phyloP scores from a whole-genome alignment of 1,284 basidiomycete species.

The Apiotrichum domesticum region DNA sequence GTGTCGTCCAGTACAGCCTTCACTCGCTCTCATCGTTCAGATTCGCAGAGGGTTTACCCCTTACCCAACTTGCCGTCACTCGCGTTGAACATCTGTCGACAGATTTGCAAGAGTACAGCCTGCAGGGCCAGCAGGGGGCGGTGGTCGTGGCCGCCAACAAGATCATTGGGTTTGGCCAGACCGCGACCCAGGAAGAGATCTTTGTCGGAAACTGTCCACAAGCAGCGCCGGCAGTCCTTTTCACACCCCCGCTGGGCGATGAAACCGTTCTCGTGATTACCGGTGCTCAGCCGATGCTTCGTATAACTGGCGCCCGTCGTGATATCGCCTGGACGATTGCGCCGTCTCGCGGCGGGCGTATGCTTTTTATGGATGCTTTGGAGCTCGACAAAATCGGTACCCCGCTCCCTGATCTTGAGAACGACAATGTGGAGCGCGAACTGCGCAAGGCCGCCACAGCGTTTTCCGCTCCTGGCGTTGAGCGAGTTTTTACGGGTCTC shows the following conservation, averaged over 20 bases:
- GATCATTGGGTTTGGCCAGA: constrained; percentile 1
- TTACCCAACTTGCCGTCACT: background rate
- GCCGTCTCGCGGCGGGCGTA: background rate
- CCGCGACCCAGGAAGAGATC: constrained; percentile 1
- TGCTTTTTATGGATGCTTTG: background rate
- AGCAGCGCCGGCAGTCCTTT: background rate
- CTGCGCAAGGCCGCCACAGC: background rate
- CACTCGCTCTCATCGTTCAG: background rate
- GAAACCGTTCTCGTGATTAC: background rate
- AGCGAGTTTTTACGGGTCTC: background rate
- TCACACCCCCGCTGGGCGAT: background rate
- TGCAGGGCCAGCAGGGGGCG: background rate
- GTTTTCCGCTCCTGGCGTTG: background rate
- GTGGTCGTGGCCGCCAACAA: constrained; percentile 2
- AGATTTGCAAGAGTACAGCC: background rate
- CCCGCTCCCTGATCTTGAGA: background rate
- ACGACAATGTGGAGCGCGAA: background rate
- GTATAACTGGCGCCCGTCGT: background rate
- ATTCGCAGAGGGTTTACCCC: background rate
- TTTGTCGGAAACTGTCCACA: background rate
- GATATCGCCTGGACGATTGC: background rate
- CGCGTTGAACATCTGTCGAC: background rate
- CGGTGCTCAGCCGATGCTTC: background rate
- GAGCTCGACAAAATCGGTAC: background rate
- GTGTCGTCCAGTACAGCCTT: background rate